Conservation (phyloP, 2,329 filamentous ascomycete species). For the Aspergillus sergii region DNA sequence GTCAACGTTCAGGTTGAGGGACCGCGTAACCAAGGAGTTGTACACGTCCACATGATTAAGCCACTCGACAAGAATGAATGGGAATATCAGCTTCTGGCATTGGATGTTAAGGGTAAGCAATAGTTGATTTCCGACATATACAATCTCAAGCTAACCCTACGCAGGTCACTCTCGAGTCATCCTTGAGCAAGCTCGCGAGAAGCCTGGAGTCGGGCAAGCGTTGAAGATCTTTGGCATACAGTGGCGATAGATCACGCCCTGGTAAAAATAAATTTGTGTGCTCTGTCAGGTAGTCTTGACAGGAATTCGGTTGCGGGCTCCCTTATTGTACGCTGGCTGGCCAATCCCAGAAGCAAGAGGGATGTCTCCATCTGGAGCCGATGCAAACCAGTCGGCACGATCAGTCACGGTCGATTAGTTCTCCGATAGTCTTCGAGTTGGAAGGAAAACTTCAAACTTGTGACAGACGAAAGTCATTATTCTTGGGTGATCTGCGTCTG, state of each 20-base stretch:
- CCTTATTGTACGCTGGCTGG: background rate
- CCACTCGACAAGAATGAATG: constrained; percentile 66
- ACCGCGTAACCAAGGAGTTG: constrained; percentile 70
- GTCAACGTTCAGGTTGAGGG: constrained; percentile 67
- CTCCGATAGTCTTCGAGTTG: too few relatives aligned
- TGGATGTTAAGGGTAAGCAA: constrained; percentile 71
- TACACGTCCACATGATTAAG: constrained; percentile 77
- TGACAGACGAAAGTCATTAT: background rate
- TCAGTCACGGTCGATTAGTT: too few relatives aligned
- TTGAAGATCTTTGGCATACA: constrained; percentile 55
- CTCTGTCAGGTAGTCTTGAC: background rate
- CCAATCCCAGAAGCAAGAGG: background rate
- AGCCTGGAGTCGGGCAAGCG: constrained; percentile 43
- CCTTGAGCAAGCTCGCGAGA: constrained; percentile 48
- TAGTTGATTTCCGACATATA: background rate
- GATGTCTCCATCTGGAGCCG: background rate
- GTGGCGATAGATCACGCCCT: constrained; percentile 36
- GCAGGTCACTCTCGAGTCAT: constrained; percentile 48
- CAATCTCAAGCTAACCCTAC: background rate
- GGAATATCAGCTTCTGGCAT: constrained; percentile 75
- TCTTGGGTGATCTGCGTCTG: background rate
- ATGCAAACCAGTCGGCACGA: background rate
- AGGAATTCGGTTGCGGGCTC: background rate
- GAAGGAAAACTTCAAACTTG: background rate
- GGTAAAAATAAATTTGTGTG: background rate